Base-by-base conservation (phyloP, 768 basidiomycete species). In the Tylopilus vinaceipallidus region DNA sequence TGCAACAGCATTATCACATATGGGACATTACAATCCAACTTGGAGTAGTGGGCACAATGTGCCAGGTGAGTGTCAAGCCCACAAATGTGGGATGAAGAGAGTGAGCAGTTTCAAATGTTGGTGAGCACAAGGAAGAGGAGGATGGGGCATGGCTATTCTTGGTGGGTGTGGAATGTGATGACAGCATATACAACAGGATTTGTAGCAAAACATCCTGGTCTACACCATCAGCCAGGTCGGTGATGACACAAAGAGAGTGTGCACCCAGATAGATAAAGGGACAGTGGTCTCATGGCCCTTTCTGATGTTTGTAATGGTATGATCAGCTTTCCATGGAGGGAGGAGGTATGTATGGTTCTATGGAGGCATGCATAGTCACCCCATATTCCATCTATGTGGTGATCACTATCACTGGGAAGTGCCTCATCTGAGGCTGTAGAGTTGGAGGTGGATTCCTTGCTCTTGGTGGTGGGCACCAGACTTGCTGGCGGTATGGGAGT, bases 91-190 rank as follows among this genome's bases (percentile, higher is more conserved):
- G 92, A 94, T 19, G 88, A 87, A 0, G 95, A 91, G 0, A 92
- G 75, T 14, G 76, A 71, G 60, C 91, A 95, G 57, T 92, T 95
- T 29, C n/a, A n/a, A n/a, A n/a, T n/a, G n/a, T n/a, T n/a, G n/a
- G n/a, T n/a, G n/a, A n/a, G n/a, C n/a, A n/a, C n/a, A n/a, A n/a
- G n/a, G n/a, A n/a, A n/a, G n/a, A n/a, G n/a, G n/a, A n/a, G n/a
- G n/a, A n/a, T n/a, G n/a, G n/a, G 1, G 93, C 88, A 3, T 93
- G 88, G 0, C 94, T 92, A 66, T 97, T 89, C 74, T 91, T 84
- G 10, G 78, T 62, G 43, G 77, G 83, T 7, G 83, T 81, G 10
- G 84, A 79, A n/a, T 79, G 76, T n/a, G n/a, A n/a, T n/a, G n/a
- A n/a, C n/a, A n/a, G n/a, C n/a, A n/a, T n/a, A n/a, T n/a, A n/a